These are phyloP conservation scores for Brassica nigra DNA, from an alignment of 345 rosid species.

Conservation along the genomic window DNA sequence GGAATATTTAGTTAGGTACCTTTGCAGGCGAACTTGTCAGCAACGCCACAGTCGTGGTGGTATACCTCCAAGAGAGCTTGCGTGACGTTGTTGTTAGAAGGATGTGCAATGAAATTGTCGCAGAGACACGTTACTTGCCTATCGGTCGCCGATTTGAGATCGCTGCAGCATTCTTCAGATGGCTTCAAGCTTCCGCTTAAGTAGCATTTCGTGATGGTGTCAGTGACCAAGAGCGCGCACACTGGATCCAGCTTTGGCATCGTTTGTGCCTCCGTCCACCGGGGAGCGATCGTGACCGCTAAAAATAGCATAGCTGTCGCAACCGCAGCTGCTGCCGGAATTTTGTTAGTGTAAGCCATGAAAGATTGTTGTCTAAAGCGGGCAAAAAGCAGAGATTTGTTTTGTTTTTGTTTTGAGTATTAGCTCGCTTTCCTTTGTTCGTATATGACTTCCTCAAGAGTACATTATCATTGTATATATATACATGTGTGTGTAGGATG, in stretches of 20 bases:
- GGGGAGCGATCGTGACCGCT: background rate
- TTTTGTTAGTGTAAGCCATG: slow-evolving; percentile 26
- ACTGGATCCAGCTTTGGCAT: slow-evolving; percentile 19
- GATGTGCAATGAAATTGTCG: slow-evolving; percentile 3
- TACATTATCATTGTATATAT: slow-evolving; percentile 3
- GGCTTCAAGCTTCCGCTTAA: background rate
- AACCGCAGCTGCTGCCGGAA: slow-evolving; percentile 1
- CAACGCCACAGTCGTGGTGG: slow-evolving; percentile 1
- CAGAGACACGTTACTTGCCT: slow-evolving; percentile 28
- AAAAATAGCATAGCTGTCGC: slow-evolving; percentile 15
- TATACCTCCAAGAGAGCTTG: background rate
- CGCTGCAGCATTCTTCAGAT: slow-evolving; percentile 24
- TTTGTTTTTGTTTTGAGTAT: background rate
- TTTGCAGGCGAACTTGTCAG: slow-evolving; percentile 17
- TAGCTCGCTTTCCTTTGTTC: background rate
- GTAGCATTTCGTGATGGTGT: slow-evolving; percentile 14
- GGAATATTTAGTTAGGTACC: background rate
- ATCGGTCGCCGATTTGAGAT: slow-evolving; percentile 11
- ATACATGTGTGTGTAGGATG: background rate
- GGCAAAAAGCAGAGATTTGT: background rate
- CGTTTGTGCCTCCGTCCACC: slow-evolving; percentile 27
- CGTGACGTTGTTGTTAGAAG: slow-evolving; percentile 1
- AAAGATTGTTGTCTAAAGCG: slow-evolving; percentile 1
- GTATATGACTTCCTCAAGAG: slow-evolving; percentile 11
- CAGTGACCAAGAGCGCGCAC: background rate